Percentiles rank a stretch among this genome's conserved stretches.
These are phyloP conservation scores for Papiliotrema terrestris DNA, from an alignment of 1,284 basidiomycete genomes.

Conservation along the genomic window DNA sequence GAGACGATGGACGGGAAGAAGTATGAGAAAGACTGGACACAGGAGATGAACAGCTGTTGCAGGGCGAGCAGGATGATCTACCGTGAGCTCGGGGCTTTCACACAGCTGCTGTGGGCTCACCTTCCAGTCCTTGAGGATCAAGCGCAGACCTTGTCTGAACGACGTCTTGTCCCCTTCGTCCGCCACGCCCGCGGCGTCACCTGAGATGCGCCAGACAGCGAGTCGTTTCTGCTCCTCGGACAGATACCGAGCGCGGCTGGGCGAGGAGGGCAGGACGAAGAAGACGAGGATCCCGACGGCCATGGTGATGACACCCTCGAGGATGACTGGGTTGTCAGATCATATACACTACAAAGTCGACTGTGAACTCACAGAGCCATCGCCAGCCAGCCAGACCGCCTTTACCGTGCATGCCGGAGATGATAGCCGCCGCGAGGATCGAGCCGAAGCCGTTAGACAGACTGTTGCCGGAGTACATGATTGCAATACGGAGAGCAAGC, in stretches of 20 bases:
- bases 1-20: constrained; percentile 22
- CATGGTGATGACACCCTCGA: constrained; percentile 17
- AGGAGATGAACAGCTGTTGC: neutral
- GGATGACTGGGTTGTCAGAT: neutral
- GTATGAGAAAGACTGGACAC: constrained; percentile 13
- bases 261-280: constrained; percentile 18
- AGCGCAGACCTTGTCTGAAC: neutral
- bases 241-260: constrained; percentile 12
- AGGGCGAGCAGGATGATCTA: too few relatives aligned
- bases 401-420: constrained; percentile 6
- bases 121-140: constrained; percentile 9
- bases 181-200: constrained; percentile 9
- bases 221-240: constrained; percentile 13
- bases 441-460: neutral
- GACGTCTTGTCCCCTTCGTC: constrained; percentile 3
- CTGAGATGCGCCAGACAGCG: constrained; percentile 16
- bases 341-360: too few relatives aligned
- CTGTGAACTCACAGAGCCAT: neutral
- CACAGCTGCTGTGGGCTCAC: neutral
- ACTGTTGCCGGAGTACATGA: neutral
- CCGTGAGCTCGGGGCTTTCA: too few relatives aligned
- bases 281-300: constrained; percentile 8
- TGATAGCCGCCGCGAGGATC: constrained; percentile 6
- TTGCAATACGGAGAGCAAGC: neutral
- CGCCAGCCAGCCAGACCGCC: neutral